Base-by-base conservation (phyloP, 495 filamentous ascomycete genomes). In the Stereocaulon alpinum region DNA sequence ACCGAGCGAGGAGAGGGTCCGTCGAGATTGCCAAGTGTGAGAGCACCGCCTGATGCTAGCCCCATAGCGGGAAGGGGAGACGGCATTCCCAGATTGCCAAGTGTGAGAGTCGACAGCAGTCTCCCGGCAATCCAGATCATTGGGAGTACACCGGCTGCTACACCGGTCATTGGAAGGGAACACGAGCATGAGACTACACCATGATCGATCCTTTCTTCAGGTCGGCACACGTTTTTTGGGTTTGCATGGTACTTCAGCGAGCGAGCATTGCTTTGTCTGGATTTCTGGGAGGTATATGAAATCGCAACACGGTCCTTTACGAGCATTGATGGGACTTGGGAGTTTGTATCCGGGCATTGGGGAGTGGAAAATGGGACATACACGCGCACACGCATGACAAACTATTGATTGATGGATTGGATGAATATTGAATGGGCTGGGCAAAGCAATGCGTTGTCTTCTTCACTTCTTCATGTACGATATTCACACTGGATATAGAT, bases 61-160 rank as follows among this genome's bases (percentile, higher is more conserved):
- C 62, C 62, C 2, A 47, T 47, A 12, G 27, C 44, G 2, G 60
- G 47, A 14, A 34, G 37, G 10, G 56, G 60, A 34, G 63, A 65
- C 22, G 54, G 48, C 12, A 54, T 54, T 30, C 65, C 65, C n/a
- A 55, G 60, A 20, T 56, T 67, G 27, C 65, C 65, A 32, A 55
- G 45, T 18, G n/a, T 66, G 20, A 60, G 56, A 22, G 55, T 55
- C 3, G 60, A 61, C 11, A 41, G 37, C 2, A 47, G 50, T 40
- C 47, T 68, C 22, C 66, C 66, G 27, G 56, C 59, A 1, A 68
- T 68, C 22, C 32, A 68, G 30, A 60, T 68, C 4, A 62, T 57
- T 47, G 59, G 48, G 20, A 63, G 65, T 17, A 68, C 66, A 9
- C 66, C 66, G 4, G 58, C 61, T 30, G 63, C 43, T 50, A 66